phyloP scores from a whole-genome alignment of 768 basidiomycete genomes.

The Suillus fuscotomentosus region DNA sequence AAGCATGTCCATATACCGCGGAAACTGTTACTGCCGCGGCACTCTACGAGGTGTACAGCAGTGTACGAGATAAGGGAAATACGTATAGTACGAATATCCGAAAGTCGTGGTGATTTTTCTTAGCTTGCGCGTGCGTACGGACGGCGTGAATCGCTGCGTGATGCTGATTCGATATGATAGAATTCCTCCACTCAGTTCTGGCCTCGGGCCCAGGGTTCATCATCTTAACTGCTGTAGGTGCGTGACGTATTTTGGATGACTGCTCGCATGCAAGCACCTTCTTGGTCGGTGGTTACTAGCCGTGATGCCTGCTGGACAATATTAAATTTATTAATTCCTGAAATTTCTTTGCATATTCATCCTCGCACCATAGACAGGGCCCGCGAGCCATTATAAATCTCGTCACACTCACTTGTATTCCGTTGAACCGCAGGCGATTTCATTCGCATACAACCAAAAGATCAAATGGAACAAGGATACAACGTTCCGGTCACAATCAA shows the following conservation, averaged over 20 bases:
- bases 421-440: background rate
- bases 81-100: too few relatives aligned
- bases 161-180: too few relatives aligned
- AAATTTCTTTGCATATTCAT: background rate
- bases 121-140: too few relatives aligned
- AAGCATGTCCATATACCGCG: too few relatives aligned
- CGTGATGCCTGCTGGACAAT: background rate
- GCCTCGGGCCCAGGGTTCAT: background rate
- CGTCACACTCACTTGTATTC: background rate
- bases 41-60: too few relatives aligned
- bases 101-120: too few relatives aligned
- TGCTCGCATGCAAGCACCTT: background rate
- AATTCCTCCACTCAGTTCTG: too few relatives aligned
- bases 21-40: too few relatives aligned
- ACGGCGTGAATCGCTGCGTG: too few relatives aligned
- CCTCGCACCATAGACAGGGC: background rate
- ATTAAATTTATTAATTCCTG: background rate
- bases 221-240: background rate
- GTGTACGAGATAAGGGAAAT: too few relatives aligned
- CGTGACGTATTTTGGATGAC: background rate
- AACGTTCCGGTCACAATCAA: too few relatives aligned
- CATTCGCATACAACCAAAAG: background rate
- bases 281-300: background rate
- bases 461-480: background rate
- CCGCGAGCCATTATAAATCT: background rate